Percentiles rank a stretch among this genome's conserved stretches.
These are phyloP conservation scores for Apiospora rasikravindrae DNA, from an alignment of 2,329 filamentous ascomycete species.

Conservation along the genomic window DNA sequence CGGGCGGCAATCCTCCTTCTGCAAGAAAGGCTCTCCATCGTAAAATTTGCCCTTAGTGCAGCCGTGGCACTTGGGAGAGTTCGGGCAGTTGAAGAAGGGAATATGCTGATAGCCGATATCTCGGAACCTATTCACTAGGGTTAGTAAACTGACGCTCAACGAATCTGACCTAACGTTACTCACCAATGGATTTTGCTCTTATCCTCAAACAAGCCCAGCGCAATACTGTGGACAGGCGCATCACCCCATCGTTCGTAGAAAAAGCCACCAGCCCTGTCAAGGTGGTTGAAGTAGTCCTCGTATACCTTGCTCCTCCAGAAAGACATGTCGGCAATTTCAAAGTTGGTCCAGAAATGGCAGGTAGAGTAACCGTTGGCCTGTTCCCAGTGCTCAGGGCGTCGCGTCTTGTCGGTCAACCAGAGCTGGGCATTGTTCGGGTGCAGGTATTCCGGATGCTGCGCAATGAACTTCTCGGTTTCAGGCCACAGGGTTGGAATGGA, in stretches of 20 bases:
- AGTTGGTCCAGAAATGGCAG: constrained; percentile 99
- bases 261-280: constrained; percentile 93
- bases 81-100: constrained; percentile 98
- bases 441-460: constrained; percentile 80
- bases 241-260: constrained; percentile 99
- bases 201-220: constrained; percentile 90
- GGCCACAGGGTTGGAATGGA: constrained; percentile 92
- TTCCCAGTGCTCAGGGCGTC: constrained; percentile 78
- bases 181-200: constrained; percentile 91
- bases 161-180: constrained; percentile 33
- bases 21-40: constrained; percentile 83
- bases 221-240: constrained; percentile 95
- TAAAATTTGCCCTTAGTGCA: constrained; percentile 89
- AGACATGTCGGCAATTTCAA: constrained; percentile 90
- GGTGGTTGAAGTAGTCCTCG: constrained; percentile 93
- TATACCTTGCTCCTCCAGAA: constrained; percentile 93
- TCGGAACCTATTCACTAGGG: constrained; percentile 74
- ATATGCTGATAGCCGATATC: constrained; percentile 99
- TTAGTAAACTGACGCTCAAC: background rate
- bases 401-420: constrained; percentile 81
- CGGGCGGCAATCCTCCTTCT: constrained; percentile 90
- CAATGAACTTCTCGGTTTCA: constrained; percentile 90
- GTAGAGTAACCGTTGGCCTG: constrained; percentile 94
- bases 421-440: constrained; percentile 83
- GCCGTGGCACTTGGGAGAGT: constrained; percentile 89